A percentile compares a stretch with the other conserved stretches of the same genome.
phyloP scores from a whole-genome alignment of 345 rosid genomes.

The Stellera chamaejasme region DNA sequence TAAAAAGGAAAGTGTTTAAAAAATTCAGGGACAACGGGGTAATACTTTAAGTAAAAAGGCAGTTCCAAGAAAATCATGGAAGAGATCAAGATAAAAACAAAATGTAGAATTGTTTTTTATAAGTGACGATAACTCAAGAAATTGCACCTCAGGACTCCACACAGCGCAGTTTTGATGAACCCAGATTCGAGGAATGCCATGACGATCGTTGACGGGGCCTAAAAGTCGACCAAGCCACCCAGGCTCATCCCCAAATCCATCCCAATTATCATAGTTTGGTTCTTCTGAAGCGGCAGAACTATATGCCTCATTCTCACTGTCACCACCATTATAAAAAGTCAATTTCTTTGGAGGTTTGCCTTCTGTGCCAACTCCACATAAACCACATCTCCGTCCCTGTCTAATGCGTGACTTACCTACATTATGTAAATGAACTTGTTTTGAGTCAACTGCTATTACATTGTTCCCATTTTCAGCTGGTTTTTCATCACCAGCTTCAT shows the following conservation, averaged over 20 bases:
- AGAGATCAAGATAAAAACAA: not conserved
- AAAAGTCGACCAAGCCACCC: conserved; percentile 94
- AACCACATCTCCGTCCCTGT: conserved; percentile 85
- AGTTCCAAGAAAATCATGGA: not conserved
- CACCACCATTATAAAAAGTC: conserved; percentile 45
- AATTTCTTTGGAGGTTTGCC: conserved; percentile 84
- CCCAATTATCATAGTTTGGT: conserved; percentile 76
- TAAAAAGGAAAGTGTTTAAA: too few relatives aligned
- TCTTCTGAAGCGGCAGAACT: conserved; percentile 85
- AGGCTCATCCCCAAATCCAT: conserved; percentile 93
- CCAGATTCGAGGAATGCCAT: conserved; percentile 98
- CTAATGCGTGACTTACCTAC: conserved; percentile 42
- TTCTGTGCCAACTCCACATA: conserved; percentile 94
- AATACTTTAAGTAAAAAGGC: not conserved
- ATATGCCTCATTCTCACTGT: conserved; percentile 69
- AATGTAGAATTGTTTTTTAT: too few relatives aligned
- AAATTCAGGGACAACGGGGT: too few relatives aligned
- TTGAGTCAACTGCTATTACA: conserved; percentile 19
- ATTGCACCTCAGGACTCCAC: conserved; percentile 95
- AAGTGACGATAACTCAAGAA: conserved; percentile 9
- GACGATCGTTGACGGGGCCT: conserved; percentile 91
- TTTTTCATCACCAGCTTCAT: conserved; percentile 19
- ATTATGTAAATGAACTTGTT: conserved; percentile 23
- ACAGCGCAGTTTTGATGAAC: conserved; percentile 98
- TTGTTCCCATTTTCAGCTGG: conserved; percentile 27